phyloP scores from a whole-genome alignment of 2,329 filamentous ascomycete species.

The Xylariaceae sp. region DNA sequence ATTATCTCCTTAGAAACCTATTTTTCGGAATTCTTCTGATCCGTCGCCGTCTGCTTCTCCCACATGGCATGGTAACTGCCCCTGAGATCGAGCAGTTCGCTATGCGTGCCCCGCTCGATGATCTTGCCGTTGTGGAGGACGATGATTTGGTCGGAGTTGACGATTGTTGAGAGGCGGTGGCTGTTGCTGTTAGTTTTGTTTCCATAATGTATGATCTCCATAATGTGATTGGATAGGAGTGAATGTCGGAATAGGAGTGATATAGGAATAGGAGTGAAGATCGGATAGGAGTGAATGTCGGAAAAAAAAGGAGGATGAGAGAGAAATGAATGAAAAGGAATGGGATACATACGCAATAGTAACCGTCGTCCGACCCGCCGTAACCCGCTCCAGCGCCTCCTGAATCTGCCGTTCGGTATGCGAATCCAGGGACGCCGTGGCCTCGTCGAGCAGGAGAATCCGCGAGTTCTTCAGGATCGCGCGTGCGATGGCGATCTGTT shows the following conservation, averaged over 20 bases:
- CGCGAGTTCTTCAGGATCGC: slow-evolving; percentile 65
- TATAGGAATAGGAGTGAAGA: too few species aligned
- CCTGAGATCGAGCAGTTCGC: slow-evolving; percentile 39
- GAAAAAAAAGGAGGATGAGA: too few species aligned
- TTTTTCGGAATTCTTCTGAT: slow-evolving; percentile 32
- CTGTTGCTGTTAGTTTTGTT: slow-evolving; percentile 26
- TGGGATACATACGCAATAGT: slow-evolving; percentile 41
- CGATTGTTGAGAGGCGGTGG: slow-evolving; percentile 54
- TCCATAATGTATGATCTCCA: not conserved
- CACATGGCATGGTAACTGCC: slow-evolving; percentile 50
- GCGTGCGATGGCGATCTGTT: slow-evolving; percentile 51
- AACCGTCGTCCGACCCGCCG: slow-evolving; percentile 46
- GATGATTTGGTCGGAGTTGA: slow-evolving; percentile 49
- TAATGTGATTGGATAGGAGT: too few species aligned
- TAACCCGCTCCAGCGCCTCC: slow-evolving; percentile 45
- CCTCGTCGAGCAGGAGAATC: slow-evolving; percentile 66
- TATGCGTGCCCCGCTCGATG: slow-evolving; percentile 46
- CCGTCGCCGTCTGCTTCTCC: slow-evolving; percentile 44
- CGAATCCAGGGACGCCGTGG: slow-evolving; percentile 63
- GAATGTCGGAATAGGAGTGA: not conserved
- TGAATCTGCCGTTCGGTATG: slow-evolving; percentile 56
- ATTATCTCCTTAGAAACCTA: not conserved
- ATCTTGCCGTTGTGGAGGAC: slow-evolving; percentile 49
- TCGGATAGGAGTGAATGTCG: too few species aligned
- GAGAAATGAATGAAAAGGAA: not conserved